Evolutionary conservation across 441 rosid genomes (phyloP).

Genomic region (Populus tomentosa): DNA sequence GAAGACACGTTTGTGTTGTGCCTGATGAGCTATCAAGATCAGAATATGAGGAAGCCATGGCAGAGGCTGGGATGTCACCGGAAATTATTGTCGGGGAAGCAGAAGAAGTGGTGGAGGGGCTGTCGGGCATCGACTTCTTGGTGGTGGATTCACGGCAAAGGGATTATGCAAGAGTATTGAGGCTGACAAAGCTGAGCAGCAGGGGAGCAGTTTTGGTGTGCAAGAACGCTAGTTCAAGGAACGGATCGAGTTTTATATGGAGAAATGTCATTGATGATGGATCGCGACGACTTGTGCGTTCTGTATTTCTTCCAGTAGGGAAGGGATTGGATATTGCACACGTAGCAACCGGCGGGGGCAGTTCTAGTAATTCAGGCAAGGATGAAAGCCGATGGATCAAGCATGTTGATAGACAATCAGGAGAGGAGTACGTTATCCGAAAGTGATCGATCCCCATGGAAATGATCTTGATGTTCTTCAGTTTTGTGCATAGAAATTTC

Average conservation of each 20-base stretch:
- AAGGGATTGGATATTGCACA: conserved; percentile 89
- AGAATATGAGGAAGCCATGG: conserved; percentile 45
- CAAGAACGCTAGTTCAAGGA: conserved; percentile 60
- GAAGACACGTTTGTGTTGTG: conserved; percentile 70
- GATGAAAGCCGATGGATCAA: conserved; percentile 62
- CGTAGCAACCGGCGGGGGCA: conserved; percentile 40
- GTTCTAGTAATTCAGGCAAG: conserved; percentile 30
- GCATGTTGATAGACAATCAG: conserved; percentile 64
- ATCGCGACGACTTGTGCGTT: conserved; percentile 51
- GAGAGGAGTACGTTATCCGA: conserved; percentile 77
- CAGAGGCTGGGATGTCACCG: conserved; percentile 35
- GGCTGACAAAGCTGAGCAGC: conserved; percentile 54
- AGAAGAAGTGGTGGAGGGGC: conserved; percentile 41
- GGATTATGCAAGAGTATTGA: conserved; percentile 50
- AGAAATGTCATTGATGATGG: conserved; percentile 43
- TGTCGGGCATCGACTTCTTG: conserved; percentile 68
- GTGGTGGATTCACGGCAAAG: conserved; percentile 60
- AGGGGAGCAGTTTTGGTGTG: conserved; percentile 80
- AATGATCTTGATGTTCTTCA: neutral
- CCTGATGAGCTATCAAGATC: conserved; percentile 56
- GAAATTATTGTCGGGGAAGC: conserved; percentile 58
- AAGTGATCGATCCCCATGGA: conserved; percentile 18
- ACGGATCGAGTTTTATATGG: conserved; percentile 51
- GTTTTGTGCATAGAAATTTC: neutral
- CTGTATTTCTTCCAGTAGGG: conserved; percentile 83